Evolutionary conservation across 345 rosid species (phyloP), one percentile per base, ranked within the genome.

Genomic region (Chamaenerion angustifolium): DNA sequence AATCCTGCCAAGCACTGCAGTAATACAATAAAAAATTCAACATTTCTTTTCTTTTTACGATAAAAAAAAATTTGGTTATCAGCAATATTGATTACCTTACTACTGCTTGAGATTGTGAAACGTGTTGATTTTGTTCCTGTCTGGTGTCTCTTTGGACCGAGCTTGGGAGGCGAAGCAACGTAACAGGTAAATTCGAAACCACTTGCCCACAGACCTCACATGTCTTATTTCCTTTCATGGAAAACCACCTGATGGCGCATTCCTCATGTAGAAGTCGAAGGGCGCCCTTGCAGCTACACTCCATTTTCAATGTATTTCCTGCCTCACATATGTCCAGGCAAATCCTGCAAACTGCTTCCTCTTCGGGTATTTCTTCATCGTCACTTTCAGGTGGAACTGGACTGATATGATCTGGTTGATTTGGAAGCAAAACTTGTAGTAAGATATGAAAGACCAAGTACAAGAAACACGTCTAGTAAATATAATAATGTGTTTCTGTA

Each of bases 291-390:
- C 98, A 90, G 54, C 92, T 76, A 76, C 98, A 90, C 66, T 86
- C 98, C 98, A 81, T 81, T 77, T 90, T 90, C 57, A 90, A 79
- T 4, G 92, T 90, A 70, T 83, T 90, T 45, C 73, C 83, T 71
- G 86, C 98, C 52, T 83, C 74, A 42, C 95, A 90, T 45, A 46
- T 77, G 49, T 86, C 98, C 15, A 79, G 70, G 68, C 95, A 90
- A 53, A 90, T 90, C 75, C 95, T 73, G 71, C 98, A 86, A 43
- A 79, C 79, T 3, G 98, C 98, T 65, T 90, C 95, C 70, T 90
- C 98, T 76, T 90, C 98, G 12, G 92, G 88, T 52, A 90, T 90
- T 67, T 90, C 94, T 76, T 86, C 95, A 62, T 83, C 95, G 14
- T 75, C 68, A 43, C 18, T 79, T 68, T 78, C 85, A 2, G 40